A percentile compares a stretch with the other conserved stretches of the same genome.
Conservation (phyloP, 352 stramenopile species). For the Pythium folliculosum region DNA sequence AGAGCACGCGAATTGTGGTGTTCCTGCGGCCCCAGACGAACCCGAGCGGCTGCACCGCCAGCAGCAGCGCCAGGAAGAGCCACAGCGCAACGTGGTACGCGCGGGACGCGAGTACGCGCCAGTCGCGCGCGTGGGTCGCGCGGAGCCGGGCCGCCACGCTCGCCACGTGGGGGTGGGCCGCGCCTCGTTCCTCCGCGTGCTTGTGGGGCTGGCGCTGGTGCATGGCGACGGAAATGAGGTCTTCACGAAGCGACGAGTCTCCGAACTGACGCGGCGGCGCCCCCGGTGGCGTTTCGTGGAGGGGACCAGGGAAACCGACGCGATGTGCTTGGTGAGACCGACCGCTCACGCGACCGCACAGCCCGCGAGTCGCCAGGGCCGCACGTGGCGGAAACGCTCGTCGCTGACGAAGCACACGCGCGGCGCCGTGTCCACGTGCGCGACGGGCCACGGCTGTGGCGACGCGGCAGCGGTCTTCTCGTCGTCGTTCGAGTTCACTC, state of each 20-base stretch:
- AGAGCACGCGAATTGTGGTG: constrained; percentile 3
- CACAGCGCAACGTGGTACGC: constrained; percentile 21
- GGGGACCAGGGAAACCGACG: no score
- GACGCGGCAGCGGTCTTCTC: no score
- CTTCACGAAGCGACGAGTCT: no score
- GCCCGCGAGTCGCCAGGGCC: not conserved
- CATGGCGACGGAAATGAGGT: not conserved
- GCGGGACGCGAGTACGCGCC: not conserved
- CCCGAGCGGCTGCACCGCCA: constrained; percentile 12
- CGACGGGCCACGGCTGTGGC: not conserved
- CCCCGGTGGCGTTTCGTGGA: no score
- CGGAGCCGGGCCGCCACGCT: no score
- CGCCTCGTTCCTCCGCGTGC: not conserved
- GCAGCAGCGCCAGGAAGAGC: constrained; percentile 9
- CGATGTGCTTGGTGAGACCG: no score
- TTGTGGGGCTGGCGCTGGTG: not conserved
- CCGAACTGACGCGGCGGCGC: no score
- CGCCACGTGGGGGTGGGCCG: no score
- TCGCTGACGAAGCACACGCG: not conserved
- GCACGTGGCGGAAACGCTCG: not conserved
- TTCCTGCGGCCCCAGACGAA: constrained; percentile 34
- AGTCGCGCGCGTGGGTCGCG: not conserved
- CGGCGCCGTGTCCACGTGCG: not conserved
- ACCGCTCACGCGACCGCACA: not conserved
- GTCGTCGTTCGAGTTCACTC: no score